Percentiles rank a stretch among this genome's conserved stretches.
These are phyloP conservation scores for Suillus weaverae DNA, from an alignment of 768 basidiomycete species.

Conservation along the genomic window DNA sequence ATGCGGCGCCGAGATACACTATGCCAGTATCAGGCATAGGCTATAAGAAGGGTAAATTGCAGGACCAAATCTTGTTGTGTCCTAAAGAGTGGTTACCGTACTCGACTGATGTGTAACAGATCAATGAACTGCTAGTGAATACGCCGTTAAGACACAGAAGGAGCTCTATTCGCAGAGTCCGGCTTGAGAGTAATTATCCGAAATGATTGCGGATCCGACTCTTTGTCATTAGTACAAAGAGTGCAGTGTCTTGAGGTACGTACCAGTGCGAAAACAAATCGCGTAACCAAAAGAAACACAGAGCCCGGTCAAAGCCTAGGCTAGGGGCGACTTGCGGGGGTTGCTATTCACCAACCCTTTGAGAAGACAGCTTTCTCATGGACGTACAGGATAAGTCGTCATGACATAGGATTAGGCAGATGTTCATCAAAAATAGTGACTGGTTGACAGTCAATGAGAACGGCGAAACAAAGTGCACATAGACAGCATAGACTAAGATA, in stretches of 20 bases:
- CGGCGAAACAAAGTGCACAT: neutral
- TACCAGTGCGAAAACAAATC: neutral
- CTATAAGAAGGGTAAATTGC: neutral
- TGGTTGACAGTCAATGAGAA: neutral
- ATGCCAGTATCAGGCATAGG: neutral
- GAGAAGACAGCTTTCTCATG: neutral
- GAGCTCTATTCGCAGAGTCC: neutral
- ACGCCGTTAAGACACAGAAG: neutral
- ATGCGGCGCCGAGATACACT: neutral
- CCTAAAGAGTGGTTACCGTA: neutral
- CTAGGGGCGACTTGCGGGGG: neutral
- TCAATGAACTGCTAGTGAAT: neutral
- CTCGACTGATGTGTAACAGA: neutral
- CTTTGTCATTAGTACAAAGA: neutral
- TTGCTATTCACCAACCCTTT: neutral
- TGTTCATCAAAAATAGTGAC: neutral
- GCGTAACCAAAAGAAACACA: neutral
- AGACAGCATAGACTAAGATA: neutral
- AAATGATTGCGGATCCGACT: neutral
- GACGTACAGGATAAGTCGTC: neutral
- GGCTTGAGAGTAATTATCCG: conserved; percentile 1
- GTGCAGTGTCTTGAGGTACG: neutral
- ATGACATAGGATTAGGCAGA: neutral
- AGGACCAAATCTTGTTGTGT: neutral
- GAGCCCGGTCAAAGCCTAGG: neutral